Percentiles rank a stretch among this genome's conserved stretches.
Conservation (phyloP, 2,329 filamentous ascomycete genomes). For the Colletotrichum sp. region DNA sequence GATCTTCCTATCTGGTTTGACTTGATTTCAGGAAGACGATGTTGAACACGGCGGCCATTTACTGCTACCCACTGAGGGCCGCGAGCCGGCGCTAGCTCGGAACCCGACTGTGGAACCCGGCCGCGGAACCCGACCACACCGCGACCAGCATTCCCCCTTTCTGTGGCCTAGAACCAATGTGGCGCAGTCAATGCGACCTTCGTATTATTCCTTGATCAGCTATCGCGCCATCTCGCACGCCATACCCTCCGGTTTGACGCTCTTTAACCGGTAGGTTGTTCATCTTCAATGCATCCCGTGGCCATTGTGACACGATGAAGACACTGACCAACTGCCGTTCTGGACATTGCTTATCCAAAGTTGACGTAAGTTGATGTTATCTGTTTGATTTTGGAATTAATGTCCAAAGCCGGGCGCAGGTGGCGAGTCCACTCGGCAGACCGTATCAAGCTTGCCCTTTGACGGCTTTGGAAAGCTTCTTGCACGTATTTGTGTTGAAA, state of each 20-base stretch:
- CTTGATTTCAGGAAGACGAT: not conserved
- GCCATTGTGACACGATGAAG: not conserved
- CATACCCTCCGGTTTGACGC: not conserved
- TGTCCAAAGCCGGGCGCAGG: accelerated
- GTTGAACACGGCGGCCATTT: not conserved
- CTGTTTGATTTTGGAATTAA: not conserved
- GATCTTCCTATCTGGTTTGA: accelerated
- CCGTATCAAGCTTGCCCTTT: not conserved
- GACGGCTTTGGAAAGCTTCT: no score
- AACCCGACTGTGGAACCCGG: not conserved
- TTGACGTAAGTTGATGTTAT: accelerated
- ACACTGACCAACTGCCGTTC: not conserved
- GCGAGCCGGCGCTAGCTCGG: not conserved
- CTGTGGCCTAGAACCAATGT: not conserved
- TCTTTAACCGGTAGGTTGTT: not conserved
- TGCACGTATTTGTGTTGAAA: no score
- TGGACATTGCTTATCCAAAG: accelerated
- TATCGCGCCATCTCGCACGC: not conserved
- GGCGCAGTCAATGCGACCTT: not conserved
- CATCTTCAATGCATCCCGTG: not conserved
- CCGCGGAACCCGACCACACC: not conserved
- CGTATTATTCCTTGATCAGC: not conserved
- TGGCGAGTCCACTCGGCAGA: accelerated
- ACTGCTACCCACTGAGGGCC: not conserved
- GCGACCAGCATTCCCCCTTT: not conserved